Conservation (phyloP, 2,329 filamentous ascomycete genomes). For the Fusarium drepaniforme region DNA sequence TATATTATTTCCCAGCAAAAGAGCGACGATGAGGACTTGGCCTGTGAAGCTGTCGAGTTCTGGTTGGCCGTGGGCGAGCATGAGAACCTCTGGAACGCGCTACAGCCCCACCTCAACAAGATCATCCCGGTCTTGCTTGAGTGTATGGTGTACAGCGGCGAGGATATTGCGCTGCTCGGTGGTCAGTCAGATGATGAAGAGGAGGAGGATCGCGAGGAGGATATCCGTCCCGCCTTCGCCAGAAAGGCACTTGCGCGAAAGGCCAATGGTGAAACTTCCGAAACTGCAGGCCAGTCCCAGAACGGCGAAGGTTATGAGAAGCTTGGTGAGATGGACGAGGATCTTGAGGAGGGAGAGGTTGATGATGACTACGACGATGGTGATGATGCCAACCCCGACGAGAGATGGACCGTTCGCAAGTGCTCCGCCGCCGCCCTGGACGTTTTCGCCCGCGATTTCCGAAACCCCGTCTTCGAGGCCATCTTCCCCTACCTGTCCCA, state of each 20-base stretch:
- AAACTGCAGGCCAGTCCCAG: slow-evolving; percentile 63
- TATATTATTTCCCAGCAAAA: slow-evolving; percentile 94
- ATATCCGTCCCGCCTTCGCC: slow-evolving; percentile 93
- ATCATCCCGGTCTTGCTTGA: slow-evolving; percentile 92
- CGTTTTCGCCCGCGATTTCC: slow-evolving; percentile 92
- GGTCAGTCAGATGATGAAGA: slow-evolving; percentile 91
- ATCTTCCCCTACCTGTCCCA: slow-evolving; percentile 93
- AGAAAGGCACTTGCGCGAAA: slow-evolving; percentile 73
- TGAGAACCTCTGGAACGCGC: slow-evolving; percentile 78
- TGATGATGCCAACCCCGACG: slow-evolving; percentile 86
- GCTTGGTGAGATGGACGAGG: slow-evolving; percentile 73
- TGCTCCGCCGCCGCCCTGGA: slow-evolving; percentile 96
- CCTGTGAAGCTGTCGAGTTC: slow-evolving; percentile 95
- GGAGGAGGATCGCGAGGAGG: slow-evolving; percentile 87
- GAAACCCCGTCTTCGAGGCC: slow-evolving; percentile 87
- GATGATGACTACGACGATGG: slow-evolving; percentile 80
- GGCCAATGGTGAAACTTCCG: slow-evolving; percentile 63
- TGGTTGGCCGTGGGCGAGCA: slow-evolving; percentile 96
- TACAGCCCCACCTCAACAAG: slow-evolving; percentile 83
- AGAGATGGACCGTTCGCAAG: slow-evolving; percentile 95
- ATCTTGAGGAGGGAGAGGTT: slow-evolving; percentile 90
- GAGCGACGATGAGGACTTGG: slow-evolving; percentile 88
- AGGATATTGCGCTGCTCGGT: slow-evolving; percentile 88
- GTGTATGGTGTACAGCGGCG: slow-evolving; percentile 96
- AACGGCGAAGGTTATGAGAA: slow-evolving; percentile 69